Conservation (phyloP, 345 rosid genomes). For the Arabis hirsuta region DNA sequence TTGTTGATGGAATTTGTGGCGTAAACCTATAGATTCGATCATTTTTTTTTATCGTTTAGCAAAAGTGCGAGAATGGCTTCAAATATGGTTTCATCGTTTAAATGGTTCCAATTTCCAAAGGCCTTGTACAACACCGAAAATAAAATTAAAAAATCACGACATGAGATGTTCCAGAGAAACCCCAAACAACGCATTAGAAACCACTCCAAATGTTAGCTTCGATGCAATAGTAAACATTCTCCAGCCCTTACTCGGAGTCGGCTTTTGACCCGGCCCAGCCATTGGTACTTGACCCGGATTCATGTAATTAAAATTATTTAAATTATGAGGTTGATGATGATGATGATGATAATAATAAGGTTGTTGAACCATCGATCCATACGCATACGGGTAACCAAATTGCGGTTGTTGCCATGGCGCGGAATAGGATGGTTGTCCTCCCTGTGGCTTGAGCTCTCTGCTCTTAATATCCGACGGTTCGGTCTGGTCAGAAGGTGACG, state of each 20-base stretch:
- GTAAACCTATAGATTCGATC: no score
- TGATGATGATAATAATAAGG: slow-evolving; percentile 15
- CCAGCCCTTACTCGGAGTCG: slow-evolving; percentile 32
- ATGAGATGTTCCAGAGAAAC: slow-evolving; percentile 4
- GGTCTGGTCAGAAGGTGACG: slow-evolving; percentile 21
- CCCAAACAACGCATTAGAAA: slow-evolving; percentile 35
- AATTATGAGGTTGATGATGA: slow-evolving; percentile 9
- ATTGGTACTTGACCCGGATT: slow-evolving; percentile 19
- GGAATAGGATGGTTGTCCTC: slow-evolving; percentile 19
- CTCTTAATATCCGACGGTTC: slow-evolving; percentile 7
- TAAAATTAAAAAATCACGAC: neutral
- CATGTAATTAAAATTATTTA: neutral
- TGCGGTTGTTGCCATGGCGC: slow-evolving; percentile 19
- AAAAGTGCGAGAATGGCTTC: no score
- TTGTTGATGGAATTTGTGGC: no score
- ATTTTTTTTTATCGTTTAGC: no score
- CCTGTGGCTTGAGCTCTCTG: slow-evolving; percentile 7
- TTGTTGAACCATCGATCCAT: slow-evolving; percentile 21
- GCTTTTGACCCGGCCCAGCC: slow-evolving; percentile 13
- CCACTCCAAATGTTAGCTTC: slow-evolving; percentile 35
- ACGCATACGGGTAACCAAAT: slow-evolving; percentile 15
- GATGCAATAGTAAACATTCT: slow-evolving; percentile 42
- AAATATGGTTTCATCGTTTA: no score
- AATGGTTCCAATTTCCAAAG: no score
- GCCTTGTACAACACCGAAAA: no score